phyloP scores from a whole-genome alignment of 208 protist genomes.

The Hexamita inflata region DNA sequence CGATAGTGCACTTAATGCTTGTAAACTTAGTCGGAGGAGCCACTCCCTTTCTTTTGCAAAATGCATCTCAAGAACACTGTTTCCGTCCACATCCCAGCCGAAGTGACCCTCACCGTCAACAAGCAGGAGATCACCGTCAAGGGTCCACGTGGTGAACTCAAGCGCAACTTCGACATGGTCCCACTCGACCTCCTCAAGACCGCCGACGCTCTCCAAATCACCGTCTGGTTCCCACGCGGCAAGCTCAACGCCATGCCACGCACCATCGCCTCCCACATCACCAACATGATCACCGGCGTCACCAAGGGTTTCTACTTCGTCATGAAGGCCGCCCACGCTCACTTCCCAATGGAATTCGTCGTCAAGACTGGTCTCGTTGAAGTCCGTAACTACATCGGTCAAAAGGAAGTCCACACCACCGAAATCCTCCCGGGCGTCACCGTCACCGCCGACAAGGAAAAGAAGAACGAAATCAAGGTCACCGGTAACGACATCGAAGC shows the following conservation, averaged over 20 bases:
- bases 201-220: conserved; percentile 54
- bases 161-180: conserved; percentile 69
- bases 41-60: no score
- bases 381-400: conserved; percentile 97
- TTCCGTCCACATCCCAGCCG: conserved; percentile 14
- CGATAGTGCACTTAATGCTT: no score
- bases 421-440: conserved; percentile 66
- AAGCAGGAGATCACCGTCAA: conserved; percentile 68
- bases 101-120: conserved; percentile 59
- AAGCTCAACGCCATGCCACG: conserved; percentile 78
- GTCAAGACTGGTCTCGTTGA: conserved; percentile 66
- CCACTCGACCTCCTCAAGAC: conserved; percentile 64
- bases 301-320: conserved; percentile 94
- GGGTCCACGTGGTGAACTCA: conserved; percentile 78
- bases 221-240: conserved; percentile 78
- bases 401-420: conserved; percentile 77
- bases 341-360: conserved; percentile 94
- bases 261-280: conserved; percentile 75
- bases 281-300: conserved; percentile 96
- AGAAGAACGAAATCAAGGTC: conserved; percentile 92
- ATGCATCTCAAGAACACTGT: background rate
- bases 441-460: conserved; percentile 58
- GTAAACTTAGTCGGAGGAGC: no score
- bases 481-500: conserved; percentile 73
- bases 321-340: conserved; percentile 91